Evolutionary conservation across 345 rosid genomes (phyloP).

Genomic region (Hypericum androsaemum): DNA sequence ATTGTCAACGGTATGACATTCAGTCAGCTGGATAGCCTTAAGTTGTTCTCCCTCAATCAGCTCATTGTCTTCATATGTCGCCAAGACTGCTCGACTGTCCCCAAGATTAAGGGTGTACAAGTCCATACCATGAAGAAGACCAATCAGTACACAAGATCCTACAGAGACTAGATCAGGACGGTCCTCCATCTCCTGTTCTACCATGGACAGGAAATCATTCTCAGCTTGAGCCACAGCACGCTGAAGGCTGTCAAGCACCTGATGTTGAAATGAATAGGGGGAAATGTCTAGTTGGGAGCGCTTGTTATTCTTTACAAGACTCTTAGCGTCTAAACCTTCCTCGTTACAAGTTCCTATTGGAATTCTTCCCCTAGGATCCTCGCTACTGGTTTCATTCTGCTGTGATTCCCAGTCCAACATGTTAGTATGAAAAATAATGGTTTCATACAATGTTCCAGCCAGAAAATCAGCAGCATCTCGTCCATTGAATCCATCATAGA

Average conservation of each 20-base stretch:
- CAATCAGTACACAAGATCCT: conserved; percentile 84
- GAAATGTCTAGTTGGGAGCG: conserved; percentile 20
- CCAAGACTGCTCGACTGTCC: conserved; percentile 91
- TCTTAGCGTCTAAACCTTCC: conserved; percentile 8
- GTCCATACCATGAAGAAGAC: conserved; percentile 68
- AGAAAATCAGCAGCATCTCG: conserved; percentile 98
- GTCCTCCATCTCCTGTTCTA: conserved; percentile 97
- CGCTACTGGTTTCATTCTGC: conserved; percentile 17
- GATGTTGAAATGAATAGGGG: conserved; percentile 42
- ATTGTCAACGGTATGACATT: conserved; percentile 81
- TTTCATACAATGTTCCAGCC: conserved; percentile 84
- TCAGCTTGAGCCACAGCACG: conserved; percentile 74
- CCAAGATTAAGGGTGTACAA: conserved; percentile 75
- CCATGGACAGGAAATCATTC: conserved; percentile 76
- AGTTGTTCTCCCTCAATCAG: conserved; percentile 23
- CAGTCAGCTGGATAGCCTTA: conserved; percentile 79
- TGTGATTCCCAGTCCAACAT: conserved; percentile 50
- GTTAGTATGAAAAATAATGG: conserved; percentile 45
- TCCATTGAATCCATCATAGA: conserved; percentile 93
- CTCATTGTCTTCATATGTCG: conserved; percentile 35
- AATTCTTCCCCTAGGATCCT: conserved; percentile 7
- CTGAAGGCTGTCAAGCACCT: conserved; percentile 70
- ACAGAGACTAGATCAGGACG: conserved; percentile 95
- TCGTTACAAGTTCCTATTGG: conserved; percentile 5
- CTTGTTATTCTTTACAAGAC: conserved; percentile 8